Evolutionary conservation across 2,329 filamentous ascomycete species (phyloP), one percentile per base, ranked within the genome.

Genomic region (Rosellinia necatrix): DNA sequence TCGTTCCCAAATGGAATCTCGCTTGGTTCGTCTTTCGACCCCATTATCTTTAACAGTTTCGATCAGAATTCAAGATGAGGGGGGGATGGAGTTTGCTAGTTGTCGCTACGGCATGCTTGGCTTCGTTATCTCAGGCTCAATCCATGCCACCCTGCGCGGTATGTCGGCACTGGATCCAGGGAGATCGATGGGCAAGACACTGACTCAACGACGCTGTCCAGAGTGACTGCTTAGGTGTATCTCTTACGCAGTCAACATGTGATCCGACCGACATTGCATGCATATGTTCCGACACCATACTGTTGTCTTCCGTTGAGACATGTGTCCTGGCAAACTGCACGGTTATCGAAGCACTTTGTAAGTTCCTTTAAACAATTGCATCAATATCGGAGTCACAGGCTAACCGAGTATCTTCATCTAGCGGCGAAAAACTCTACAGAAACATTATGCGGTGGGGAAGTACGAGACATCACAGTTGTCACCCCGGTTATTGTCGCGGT

Each of bases 251-350:
- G 27, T 57, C 49, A 43, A 15, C 34, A 27, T 58, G 55, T 47
- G 46, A 58, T 37, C 37, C 55, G 37, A 50, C 38, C 22, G 50
- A 58, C 25, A 46, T 30, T 12, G 21, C 37, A 9, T 58, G 55
- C 17, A 53, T 58, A 49, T 58, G 55, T 37, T 29, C 49, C 37
- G 38, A 58, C 37, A 37, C 24, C 37, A 17, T 29, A 32, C 34
- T 58, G 3, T 44, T 54, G 44, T 42, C 44, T 24, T 46, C 40
- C 4, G 49, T 54, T 38, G 29, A 58, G 44, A 50, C 49, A 49
- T 58, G 55, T 42, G 34, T 43, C 15, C 40, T 58, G 15, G 37
- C 35, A 24, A 53, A 53, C 25, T 54, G 55, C 44, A 58, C 55
- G 10, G 40, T 58, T 29, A 54, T 58, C 24, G 55, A 58, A 49